Evolutionary conservation across 1,139 yeast genomes (phyloP), one percentile per base, ranked within the genome.

Genomic region (Candida smagusa): DNA sequence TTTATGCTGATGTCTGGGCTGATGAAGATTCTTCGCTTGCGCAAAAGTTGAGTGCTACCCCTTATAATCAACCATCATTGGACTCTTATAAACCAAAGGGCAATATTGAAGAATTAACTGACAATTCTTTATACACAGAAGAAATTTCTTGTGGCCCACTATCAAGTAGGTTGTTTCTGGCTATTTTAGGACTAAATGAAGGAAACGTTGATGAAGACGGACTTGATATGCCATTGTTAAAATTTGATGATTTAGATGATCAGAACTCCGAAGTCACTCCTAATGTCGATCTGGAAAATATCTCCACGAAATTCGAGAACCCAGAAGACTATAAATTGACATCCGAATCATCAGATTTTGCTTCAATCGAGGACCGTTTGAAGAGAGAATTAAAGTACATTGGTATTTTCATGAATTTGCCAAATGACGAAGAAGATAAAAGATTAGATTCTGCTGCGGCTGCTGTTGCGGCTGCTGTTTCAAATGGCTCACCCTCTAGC

Each of bases 101-200:
- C 2, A 66, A 81, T 0, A 68, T 81, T 1, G 80, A 74, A 19
- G 70, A 69, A 16, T 49, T 90, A 29, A 69, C 60, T 21, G 97
- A 88, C 50, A 82, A 77, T 4, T 61, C 65, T 2, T 60, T 90
- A 39, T 94, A 84, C 44, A 71, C 82, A 0, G 94, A 84, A 43
- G 81, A 77, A 16, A 68, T 90, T 1, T 84, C 95, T 0, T 85
- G 96, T 57, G 99, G 99, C 0, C 98, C 99, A 0, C 68, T 92
- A 30, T 85, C 95, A 0, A 81, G 92, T 23, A 74, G 99, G 42
- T 68, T 94, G 34, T 60, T 94, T 36, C 79, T 96, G 4, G 97
- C 97, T 0, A 71, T 92, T 19, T 58, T 85, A 42, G 75, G 77
- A 45, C 77, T 76, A 28, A 77, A 77, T 30, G 77, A 69, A 41